Evolutionary conservation across 176 grass and related monocot species (phyloP).

Genomic region (Melocanna baccifera): DNA sequence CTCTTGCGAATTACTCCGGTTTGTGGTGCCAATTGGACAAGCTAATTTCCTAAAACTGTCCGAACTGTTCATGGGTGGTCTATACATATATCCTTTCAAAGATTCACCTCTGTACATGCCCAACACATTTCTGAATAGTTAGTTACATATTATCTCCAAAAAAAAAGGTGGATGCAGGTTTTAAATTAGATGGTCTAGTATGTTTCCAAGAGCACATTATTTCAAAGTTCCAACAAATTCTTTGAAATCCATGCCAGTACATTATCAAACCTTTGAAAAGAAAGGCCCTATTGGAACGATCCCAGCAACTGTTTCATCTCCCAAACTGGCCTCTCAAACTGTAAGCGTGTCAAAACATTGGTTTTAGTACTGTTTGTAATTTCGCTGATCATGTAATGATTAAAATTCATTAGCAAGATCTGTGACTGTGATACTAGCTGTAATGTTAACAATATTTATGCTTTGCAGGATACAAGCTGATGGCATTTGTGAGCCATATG

Average conservation of each 20-base stretch:
- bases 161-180: background rate
- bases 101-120: background rate
- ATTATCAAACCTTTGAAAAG: background rate
- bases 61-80: background rate
- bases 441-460: background rate
- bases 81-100: background rate
- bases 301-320: background rate
- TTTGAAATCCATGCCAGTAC: background rate
- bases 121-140: background rate
- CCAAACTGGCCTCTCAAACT: background rate
- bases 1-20: background rate
- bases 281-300: background rate
- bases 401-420: background rate
- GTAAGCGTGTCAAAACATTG: background rate
- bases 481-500: conserved; percentile 92
- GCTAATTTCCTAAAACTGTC: background rate
- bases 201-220: background rate
- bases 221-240: background rate
- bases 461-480: conserved; percentile 76
- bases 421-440: background rate
- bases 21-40: background rate
- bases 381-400: background rate
- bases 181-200: background rate
- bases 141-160: background rate
- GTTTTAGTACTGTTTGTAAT: background rate